These are phyloP conservation scores for Puccinia brachypodii DNA, from an alignment of 1,284 basidiomycete species.

Conservation along the genomic window DNA sequence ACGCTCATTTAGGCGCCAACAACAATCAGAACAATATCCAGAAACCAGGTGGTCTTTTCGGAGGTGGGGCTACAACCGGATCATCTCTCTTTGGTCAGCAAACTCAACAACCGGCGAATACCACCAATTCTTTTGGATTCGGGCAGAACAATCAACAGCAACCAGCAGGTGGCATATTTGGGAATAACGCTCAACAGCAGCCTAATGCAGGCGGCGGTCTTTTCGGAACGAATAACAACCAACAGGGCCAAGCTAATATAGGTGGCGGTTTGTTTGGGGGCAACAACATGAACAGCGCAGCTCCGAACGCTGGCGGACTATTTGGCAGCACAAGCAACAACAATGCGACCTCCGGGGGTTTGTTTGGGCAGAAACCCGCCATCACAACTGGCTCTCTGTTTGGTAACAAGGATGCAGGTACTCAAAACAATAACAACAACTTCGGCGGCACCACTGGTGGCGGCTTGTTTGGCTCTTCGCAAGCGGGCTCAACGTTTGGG, in stretches of 20 bases:
- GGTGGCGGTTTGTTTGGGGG: constrained; percentile 53
- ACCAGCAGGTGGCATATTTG: constrained; percentile 35
- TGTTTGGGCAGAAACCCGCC: constrained; percentile 59
- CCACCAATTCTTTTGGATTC: constrained; percentile 31
- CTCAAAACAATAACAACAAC: constrained; percentile 49
- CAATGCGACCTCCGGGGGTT: constrained; percentile 56
- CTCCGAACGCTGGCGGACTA: constrained; percentile 52
- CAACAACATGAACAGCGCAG: constrained; percentile 49
- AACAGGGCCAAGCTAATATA: constrained; percentile 49
- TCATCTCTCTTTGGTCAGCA: constrained; percentile 42
- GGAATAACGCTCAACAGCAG: constrained; percentile 48
- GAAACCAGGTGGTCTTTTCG: constrained; percentile 47
- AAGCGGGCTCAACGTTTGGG: constrained; percentile 6
- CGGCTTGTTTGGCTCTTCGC: constrained; percentile 50
- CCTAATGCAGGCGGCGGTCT: constrained; percentile 50
- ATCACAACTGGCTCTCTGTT: constrained; percentile 50
- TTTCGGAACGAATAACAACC: constrained; percentile 51
- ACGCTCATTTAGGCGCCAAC: constrained; percentile 10
- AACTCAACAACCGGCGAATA: constrained; percentile 9
- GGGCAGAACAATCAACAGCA: constrained; percentile 44
- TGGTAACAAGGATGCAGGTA: constrained; percentile 35
- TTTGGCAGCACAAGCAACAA: constrained; percentile 55
- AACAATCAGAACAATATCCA: constrained; percentile 42
- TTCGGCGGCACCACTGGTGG: constrained; percentile 57
- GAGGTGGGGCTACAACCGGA: constrained; percentile 11